These are phyloP conservation scores for Coemansia sp. DNA, from an alignment of 192 early-diverging fungal species.

Conservation along the genomic window DNA sequence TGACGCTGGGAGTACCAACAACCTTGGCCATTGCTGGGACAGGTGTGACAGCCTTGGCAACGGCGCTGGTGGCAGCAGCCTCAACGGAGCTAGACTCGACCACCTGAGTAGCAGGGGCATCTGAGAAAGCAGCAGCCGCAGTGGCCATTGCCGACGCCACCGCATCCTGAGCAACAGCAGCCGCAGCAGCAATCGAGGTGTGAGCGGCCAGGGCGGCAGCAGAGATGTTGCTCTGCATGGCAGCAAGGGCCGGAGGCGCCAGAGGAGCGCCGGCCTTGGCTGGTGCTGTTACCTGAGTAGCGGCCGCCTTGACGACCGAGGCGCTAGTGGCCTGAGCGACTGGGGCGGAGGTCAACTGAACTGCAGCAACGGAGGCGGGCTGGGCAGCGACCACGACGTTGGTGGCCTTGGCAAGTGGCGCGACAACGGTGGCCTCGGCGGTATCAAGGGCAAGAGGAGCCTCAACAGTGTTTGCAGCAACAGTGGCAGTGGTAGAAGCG, in stretches of 20 bases:
- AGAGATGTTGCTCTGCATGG: constrained; percentile 19
- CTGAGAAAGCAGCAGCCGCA: constrained; percentile 13
- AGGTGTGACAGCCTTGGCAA: not conserved
- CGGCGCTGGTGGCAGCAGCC: not conserved
- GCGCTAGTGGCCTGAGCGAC: constrained; percentile 3
- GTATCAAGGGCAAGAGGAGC: not conserved
- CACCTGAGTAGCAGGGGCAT: not conserved
- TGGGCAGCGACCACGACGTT: not conserved
- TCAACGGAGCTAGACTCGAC: not conserved
- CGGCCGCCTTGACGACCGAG: not conserved
- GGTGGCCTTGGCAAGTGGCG: not conserved
- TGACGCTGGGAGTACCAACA: not conserved
- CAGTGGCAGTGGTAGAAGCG: not conserved
- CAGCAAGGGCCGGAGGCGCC: not conserved
- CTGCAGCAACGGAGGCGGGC: not conserved
- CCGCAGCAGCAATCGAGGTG: constrained; percentile 20
- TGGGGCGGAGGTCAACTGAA: not conserved
- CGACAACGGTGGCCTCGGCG: not conserved
- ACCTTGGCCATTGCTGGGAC: not conserved
- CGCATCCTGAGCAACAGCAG: constrained; percentile 14
- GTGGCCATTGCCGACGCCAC: constrained; percentile 22
- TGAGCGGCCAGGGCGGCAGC: constrained; percentile 9
- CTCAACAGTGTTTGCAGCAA: constrained; percentile 8
- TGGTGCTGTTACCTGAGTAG: not conserved
- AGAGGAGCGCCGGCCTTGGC: not conserved